Conservation (phyloP, 1,284 basidiomycete genomes). For the Taiwanofungus camphoratus region DNA sequence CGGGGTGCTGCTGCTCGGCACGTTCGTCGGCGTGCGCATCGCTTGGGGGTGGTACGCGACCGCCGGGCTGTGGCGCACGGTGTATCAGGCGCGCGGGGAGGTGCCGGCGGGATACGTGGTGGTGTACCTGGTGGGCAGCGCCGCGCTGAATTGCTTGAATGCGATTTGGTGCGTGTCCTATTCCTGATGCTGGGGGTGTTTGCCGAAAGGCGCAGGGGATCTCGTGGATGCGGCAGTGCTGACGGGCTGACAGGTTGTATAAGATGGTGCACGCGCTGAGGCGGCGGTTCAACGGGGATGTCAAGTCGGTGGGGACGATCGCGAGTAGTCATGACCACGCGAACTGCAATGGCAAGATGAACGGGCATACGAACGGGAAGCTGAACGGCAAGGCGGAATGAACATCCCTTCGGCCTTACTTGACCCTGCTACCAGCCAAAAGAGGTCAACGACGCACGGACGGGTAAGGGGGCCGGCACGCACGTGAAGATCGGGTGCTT, state of each 20-base stretch:
- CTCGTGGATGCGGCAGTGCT: background rate
- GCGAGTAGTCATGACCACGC: no score
- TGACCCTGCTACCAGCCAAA: no score
- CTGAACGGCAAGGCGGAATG: conserved; percentile 3
- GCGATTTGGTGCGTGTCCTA: conserved; percentile 66
- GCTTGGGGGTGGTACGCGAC: conserved; percentile 66
- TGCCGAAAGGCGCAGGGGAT: no score
- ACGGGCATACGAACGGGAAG: background rate
- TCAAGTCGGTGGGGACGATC: conserved; percentile 8
- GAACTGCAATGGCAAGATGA: background rate
- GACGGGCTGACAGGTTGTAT: conserved; percentile 42
- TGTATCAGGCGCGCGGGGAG: conserved; percentile 42
- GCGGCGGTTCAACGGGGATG: conserved; percentile 41
- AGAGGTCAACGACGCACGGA: no score
- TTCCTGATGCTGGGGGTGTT: no score
- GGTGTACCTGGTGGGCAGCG: conserved; percentile 50
- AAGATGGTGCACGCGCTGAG: conserved; percentile 60
- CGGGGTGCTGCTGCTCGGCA: conserved; percentile 51
- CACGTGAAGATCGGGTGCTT: no score
- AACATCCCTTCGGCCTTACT: no score
- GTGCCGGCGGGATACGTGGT: conserved; percentile 43
- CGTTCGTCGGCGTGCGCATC: conserved; percentile 61
- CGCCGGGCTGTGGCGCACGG: conserved; percentile 51
- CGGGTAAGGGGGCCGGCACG: no score
- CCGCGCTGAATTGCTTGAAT: conserved; percentile 60